Conservation (phyloP, 208 protist species). For the Trypanosomatidae sp. region DNA sequence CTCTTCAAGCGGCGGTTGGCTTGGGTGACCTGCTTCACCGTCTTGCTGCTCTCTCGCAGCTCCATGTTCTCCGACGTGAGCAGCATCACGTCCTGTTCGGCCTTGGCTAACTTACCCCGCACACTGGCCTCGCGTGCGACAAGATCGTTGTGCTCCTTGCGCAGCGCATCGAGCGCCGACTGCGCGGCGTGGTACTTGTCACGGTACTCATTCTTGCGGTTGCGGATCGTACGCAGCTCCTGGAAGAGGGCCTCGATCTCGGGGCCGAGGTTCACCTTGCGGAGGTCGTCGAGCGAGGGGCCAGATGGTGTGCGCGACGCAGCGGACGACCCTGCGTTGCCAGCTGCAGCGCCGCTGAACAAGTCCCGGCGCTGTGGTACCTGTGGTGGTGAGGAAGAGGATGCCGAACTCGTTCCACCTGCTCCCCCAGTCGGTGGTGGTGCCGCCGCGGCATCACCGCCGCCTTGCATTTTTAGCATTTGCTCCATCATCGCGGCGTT, state of each 20-base stretch:
- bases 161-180: conserved; percentile 28
- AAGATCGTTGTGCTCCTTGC: conserved; percentile 36
- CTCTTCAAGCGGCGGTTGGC: conserved; percentile 43
- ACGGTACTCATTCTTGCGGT: conserved; percentile 85
- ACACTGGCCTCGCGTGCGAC: conserved; percentile 47
- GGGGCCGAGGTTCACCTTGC: conserved; percentile 78
- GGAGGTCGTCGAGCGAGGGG: conserved; percentile 82
- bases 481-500: conserved; percentile 73
- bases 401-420: neutral
- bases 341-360: neutral
- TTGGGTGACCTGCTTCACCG: conserved; percentile 48
- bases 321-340: conserved; percentile 2
- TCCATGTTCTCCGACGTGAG: conserved; percentile 90
- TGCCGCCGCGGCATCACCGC: neutral
- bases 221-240: conserved; percentile 70
- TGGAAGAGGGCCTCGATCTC: conserved; percentile 90
- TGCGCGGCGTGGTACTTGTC: conserved; percentile 48
- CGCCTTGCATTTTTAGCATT: conserved; percentile 67
- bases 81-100: conserved; percentile 82
- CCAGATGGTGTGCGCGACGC: too few relatives aligned
- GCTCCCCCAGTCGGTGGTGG: neutral
- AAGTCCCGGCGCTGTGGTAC: conserved; percentile 19
- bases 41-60: conserved; percentile 57
- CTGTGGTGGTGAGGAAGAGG: neutral
- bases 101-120: conserved; percentile 56